phyloP scores from a whole-genome alignment of 768 basidiomycete species.

The Termitomyces bulborhizus region DNA sequence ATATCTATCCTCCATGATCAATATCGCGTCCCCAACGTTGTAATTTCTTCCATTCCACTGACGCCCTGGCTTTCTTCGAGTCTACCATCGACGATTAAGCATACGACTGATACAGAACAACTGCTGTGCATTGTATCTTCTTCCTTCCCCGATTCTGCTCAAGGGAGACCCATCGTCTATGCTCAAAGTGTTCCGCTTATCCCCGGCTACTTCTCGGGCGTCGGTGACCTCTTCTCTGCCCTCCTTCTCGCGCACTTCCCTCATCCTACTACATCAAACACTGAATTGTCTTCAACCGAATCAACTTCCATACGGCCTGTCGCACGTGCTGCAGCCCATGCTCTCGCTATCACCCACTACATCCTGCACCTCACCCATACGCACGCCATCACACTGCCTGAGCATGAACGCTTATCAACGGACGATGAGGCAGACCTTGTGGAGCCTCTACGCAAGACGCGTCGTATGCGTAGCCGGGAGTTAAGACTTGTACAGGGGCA shows the following conservation, averaged over 20 bases:
- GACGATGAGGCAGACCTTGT: slow-evolving; percentile 73
- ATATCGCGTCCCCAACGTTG: slow-evolving; percentile 77
- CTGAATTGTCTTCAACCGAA: neutral
- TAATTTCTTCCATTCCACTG: slow-evolving; percentile 86
- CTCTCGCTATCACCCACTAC: slow-evolving; percentile 71
- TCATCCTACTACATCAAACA: neutral
- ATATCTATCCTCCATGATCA: slow-evolving; percentile 69
- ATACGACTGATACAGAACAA: slow-evolving; percentile 32
- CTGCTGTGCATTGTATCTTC: slow-evolving; percentile 83
- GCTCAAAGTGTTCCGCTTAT: slow-evolving; percentile 71
- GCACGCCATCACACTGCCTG: slow-evolving; percentile 49
- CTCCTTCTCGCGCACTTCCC: slow-evolving; percentile 74
- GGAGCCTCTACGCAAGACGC: slow-evolving; percentile 59
- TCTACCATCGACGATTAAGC: slow-evolving; percentile 43
- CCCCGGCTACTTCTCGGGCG: slow-evolving; percentile 92
- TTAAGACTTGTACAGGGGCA: slow-evolving; percentile 78
- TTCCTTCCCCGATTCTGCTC: slow-evolving; percentile 16
- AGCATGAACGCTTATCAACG: slow-evolving; percentile 51
- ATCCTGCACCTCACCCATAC: slow-evolving; percentile 59
- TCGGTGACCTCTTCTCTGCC: slow-evolving; percentile 95
- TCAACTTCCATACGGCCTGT: slow-evolving; percentile 28
- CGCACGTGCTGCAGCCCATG: slow-evolving; percentile 56
- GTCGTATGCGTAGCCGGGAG: slow-evolving; percentile 82
- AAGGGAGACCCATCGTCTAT: slow-evolving; percentile 37
- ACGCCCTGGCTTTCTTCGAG: slow-evolving; percentile 50